phyloP scores from a whole-genome alignment of 306 rosid genomes.

The Rosa chinensis region DNA sequence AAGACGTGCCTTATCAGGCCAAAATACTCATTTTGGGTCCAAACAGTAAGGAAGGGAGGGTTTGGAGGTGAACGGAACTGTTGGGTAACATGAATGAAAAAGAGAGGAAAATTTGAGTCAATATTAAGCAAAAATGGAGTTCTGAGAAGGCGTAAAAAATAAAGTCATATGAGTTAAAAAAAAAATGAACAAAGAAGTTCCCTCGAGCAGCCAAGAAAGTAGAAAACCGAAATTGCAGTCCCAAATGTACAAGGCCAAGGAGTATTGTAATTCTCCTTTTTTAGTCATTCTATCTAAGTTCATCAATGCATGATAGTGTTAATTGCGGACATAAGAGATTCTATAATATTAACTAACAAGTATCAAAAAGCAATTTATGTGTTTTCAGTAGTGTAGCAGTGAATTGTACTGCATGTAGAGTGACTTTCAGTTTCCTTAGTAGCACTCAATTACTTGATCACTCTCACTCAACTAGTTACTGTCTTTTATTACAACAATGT shows the following conservation, averaged over 20 bases:
- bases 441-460: not conserved
- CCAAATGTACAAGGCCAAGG: no score
- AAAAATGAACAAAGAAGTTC: not conserved
- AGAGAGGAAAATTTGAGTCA: not conserved
- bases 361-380: not conserved
- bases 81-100: not conserved
- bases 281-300: not conserved
- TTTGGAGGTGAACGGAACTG: not conserved
- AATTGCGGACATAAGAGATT: not conserved
- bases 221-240: not conserved
- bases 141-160: no score
- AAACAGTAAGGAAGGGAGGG: slow-evolving; percentile 11
- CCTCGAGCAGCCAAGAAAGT: not conserved
- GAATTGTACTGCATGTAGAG: not conserved
- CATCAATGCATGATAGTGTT: not conserved
- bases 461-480: no score
- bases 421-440: not conserved
- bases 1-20: no score
- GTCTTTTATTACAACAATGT: not conserved
- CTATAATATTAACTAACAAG: not conserved
- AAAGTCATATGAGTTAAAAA: not conserved
- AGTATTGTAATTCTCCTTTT: not conserved
- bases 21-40: no score
- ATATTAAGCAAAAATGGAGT: not conserved
- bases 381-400: no score